phyloP scores from a whole-genome alignment of 345 rosid species.

The Bruguiera sexangula region DNA sequence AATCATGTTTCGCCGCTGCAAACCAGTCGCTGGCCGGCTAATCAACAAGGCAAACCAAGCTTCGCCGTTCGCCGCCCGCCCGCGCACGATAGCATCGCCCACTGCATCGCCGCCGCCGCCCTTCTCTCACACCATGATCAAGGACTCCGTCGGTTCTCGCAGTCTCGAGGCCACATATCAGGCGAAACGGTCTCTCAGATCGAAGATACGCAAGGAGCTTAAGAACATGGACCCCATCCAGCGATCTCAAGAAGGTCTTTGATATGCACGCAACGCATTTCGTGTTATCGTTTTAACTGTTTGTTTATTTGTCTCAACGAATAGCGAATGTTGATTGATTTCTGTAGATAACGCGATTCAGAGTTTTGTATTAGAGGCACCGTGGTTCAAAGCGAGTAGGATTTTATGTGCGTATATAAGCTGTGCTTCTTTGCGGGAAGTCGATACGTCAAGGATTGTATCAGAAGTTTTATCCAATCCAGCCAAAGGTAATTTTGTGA shows the following conservation, averaged over 20 bases:
- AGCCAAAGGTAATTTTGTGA: not conserved
- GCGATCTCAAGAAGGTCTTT: not conserved
- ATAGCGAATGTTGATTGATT: not conserved
- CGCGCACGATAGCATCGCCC: not conserved
- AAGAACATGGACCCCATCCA: not conserved
- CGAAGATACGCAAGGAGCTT: constrained; percentile 7
- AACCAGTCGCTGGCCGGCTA: not conserved
- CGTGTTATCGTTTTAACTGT: not conserved
- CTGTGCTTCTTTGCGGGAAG: constrained; percentile 25
- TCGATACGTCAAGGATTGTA: constrained; percentile 23
- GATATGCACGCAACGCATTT: not conserved
- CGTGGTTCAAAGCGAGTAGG: constrained; percentile 24
- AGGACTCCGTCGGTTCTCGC: not conserved
- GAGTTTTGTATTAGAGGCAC: constrained; percentile 20
- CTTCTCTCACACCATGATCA: not conserved
- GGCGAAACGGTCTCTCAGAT: constrained; percentile 9
- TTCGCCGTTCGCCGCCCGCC: not conserved
- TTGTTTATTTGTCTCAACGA: constrained; percentile 16
- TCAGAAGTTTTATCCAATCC: constrained; percentile 18
- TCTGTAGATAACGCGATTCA: constrained; percentile 19
- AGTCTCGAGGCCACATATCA: not conserved
- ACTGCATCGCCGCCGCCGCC: not conserved
- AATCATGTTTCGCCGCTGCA: not conserved
- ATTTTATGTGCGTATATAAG: constrained; percentile 28
- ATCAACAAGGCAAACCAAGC: not conserved